A percentile compares a stretch with the other conserved stretches of the same genome.
Conservation (phyloP, 2,329 filamentous ascomycete genomes). For the Fusarium virguliforme region DNA sequence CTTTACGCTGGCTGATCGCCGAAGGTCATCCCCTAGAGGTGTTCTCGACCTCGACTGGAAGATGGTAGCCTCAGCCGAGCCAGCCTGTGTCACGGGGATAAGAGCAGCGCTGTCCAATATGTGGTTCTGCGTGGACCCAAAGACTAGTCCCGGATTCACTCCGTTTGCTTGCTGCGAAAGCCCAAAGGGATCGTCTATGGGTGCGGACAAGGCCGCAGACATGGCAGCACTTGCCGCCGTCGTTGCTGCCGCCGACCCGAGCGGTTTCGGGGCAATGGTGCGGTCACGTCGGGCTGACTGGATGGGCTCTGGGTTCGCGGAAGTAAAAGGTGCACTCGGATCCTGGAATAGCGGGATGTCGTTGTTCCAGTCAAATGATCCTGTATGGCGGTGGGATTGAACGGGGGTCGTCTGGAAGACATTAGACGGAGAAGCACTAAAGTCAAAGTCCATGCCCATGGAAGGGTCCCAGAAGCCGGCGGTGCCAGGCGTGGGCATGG, state of each 20-base stretch:
- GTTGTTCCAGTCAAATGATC: conserved; percentile 72
- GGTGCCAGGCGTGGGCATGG: conserved; percentile 71
- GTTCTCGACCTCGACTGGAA: conserved; percentile 48
- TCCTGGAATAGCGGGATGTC: conserved; percentile 71
- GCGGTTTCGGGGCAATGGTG: conserved; percentile 67
- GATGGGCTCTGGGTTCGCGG: conserved; percentile 57
- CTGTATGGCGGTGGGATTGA: conserved; percentile 63
- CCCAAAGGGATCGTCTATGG: conserved; percentile 68
- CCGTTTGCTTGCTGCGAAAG: conserved; percentile 63
- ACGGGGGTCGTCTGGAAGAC: conserved; percentile 59
- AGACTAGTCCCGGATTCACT: conserved; percentile 74
- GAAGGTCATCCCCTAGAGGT: conserved; percentile 57
- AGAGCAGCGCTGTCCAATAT: conserved; percentile 60
- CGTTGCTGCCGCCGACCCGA: conserved; percentile 53
- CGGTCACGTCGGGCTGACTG: conserved; percentile 61
- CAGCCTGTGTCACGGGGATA: conserved; percentile 50
- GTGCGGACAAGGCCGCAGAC: conserved; percentile 60
- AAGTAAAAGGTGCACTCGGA: conserved; percentile 54
- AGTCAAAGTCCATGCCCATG: conserved; percentile 75
- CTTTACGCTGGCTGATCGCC: conserved; percentile 64
- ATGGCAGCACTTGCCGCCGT: conserved; percentile 53
- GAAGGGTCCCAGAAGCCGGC: conserved; percentile 73
- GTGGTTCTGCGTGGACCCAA: conserved; percentile 68
- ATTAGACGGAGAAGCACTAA: conserved; percentile 61
- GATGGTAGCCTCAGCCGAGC: conserved; percentile 51